A percentile compares a stretch with the other conserved stretches of the same genome.
Evolutionary conservation across 441 rosid genomes (phyloP).

Genomic region (Pelargonium myrrhifolium): DNA sequence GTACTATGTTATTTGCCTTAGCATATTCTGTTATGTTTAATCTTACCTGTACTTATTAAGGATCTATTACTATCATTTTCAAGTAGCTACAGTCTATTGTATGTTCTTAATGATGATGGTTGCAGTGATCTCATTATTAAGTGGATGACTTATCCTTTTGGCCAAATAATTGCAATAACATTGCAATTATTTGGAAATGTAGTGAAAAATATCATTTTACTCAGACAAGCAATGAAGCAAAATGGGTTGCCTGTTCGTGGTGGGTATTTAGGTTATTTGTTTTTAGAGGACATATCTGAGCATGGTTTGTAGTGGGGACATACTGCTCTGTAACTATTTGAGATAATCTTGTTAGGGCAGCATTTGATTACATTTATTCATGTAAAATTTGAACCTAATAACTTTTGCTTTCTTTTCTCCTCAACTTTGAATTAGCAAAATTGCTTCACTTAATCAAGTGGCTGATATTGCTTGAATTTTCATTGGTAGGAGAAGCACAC

Average conservation of each 20-base stretch:
- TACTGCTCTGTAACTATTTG: background rate
- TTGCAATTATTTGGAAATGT: background rate
- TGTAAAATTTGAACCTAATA: background rate
- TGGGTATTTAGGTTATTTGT: no score
- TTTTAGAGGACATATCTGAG: no score
- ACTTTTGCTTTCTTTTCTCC: background rate
- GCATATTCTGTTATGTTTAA: background rate
- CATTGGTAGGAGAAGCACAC: conserved; percentile 81
- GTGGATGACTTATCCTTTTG: background rate
- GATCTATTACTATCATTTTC: background rate
- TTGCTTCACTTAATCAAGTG: conserved; percentile 2
- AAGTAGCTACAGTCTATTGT: no score
- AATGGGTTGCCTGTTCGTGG: no score
- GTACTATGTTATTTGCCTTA: background rate
- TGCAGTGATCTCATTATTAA: background rate
- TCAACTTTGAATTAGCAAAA: background rate
- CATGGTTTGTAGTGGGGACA: background rate
- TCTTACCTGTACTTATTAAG: background rate
- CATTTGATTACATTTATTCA: background rate
- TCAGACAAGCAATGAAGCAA: background rate
- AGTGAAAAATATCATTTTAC: background rate
- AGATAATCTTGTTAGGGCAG: background rate
- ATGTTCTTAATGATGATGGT: background rate
- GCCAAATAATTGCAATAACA: background rate
- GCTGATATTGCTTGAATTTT: conserved; percentile 16